Percentiles rank a stretch among this genome's conserved stretches.
phyloP scores from a whole-genome alignment of 345 rosid genomes.

The Cardamine occulta region DNA sequence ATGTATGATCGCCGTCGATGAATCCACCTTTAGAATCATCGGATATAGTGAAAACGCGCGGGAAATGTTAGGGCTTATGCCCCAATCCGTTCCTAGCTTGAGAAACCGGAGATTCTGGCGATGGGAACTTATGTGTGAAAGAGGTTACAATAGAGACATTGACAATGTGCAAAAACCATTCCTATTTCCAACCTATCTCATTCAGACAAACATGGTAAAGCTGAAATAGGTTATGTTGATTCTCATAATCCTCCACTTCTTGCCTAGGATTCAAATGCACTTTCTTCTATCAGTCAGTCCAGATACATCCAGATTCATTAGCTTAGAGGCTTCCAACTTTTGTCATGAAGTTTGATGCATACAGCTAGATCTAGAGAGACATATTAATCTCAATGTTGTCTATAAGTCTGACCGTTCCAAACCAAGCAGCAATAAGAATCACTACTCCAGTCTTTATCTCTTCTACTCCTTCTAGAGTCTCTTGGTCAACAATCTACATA shows the following conservation, averaged over 20 bases:
- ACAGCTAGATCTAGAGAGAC: conserved; percentile 21
- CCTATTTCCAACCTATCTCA: neutral
- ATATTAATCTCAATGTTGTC: conserved; percentile 76
- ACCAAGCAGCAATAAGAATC: conserved; percentile 77
- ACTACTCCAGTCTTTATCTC: conserved; percentile 65
- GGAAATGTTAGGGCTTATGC: conserved; percentile 84
- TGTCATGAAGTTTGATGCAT: neutral
- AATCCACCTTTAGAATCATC: conserved; percentile 64
- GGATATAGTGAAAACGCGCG: conserved; percentile 85
- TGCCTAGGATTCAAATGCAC: conserved; percentile 51
- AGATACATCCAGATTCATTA: neutral
- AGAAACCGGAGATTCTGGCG: conserved; percentile 61
- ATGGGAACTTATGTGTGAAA: conserved; percentile 74
- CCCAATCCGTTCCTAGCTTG: conserved; percentile 86
- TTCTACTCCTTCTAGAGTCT: conserved; percentile 61
- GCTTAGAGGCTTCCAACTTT: neutral
- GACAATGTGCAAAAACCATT: conserved; percentile 47
- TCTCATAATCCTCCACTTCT: conserved; percentile 60
- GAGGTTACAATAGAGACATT: conserved; percentile 67
- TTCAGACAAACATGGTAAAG: conserved; percentile 75
- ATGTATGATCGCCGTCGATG: conserved; percentile 86
- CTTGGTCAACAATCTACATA: conserved; percentile 70
- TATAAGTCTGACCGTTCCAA: conserved; percentile 80
- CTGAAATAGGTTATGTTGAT: conserved; percentile 58
- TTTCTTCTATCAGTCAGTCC: neutral